phyloP scores from a whole-genome alignment of 345 rosid genomes.

The Erucastrum elatum region DNA sequence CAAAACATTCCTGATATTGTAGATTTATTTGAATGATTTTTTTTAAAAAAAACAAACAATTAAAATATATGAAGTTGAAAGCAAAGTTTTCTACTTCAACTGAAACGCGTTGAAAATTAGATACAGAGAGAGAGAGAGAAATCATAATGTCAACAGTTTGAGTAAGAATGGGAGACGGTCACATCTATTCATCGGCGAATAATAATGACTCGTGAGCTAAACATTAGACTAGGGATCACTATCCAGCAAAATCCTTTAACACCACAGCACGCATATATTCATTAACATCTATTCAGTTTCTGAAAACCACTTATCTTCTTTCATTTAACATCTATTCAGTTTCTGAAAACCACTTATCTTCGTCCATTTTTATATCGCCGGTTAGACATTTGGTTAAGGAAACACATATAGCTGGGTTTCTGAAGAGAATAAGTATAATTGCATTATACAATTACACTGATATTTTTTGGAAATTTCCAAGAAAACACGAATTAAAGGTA shows the following conservation, averaged over 20 bases:
- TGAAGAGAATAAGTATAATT: neutral
- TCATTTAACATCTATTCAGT: neutral
- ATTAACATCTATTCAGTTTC: neutral
- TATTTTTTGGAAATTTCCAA: neutral
- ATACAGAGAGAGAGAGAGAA: neutral
- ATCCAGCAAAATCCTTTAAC: conserved; percentile 12
- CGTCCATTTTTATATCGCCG: neutral
- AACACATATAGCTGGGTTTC: conserved; percentile 8
- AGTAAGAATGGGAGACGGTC: conserved; percentile 24
- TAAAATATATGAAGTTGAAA: conserved; percentile 1
- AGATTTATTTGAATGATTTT: neutral
- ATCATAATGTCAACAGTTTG: conserved; percentile 12
- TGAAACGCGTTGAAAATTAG: neutral
- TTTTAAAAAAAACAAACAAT: neutral
- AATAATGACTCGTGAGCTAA: conserved; percentile 45
- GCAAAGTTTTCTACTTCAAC: conserved; percentile 13
- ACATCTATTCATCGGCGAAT: conserved; percentile 31
- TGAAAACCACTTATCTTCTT: neutral
- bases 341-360: conserved; percentile 1
- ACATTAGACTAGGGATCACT: conserved; percentile 17
- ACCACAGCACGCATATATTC: conserved; percentile 6
- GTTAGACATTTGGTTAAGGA: neutral
- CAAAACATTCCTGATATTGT: neutral
- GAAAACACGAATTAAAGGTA: neutral
- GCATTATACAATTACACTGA: neutral